These are phyloP conservation scores for Hawksworthiomyces lignivorus DNA, from an alignment of 2,329 filamentous ascomycete genomes.

Conservation along the genomic window DNA sequence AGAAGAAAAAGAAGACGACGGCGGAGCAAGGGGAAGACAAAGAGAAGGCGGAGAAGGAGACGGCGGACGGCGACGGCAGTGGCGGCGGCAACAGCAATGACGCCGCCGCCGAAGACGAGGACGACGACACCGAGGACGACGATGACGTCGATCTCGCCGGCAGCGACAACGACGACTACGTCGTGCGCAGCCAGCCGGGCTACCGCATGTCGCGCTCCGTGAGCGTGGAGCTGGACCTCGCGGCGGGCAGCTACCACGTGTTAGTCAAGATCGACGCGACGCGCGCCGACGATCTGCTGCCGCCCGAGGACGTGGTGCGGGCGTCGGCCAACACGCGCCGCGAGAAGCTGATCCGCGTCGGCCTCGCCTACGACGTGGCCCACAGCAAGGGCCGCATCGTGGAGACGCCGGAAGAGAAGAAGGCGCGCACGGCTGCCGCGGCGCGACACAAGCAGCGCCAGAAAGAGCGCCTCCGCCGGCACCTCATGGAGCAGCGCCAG, in stretches of 20 bases:
- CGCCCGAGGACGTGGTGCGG: constrained; percentile 51
- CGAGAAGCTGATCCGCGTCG: constrained; percentile 51
- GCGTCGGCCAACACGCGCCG: constrained; percentile 42
- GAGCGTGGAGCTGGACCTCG: constrained; percentile 50
- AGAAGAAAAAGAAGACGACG: no score
- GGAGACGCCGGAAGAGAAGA: constrained; percentile 40
- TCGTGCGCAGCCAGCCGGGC: constrained; percentile 51
- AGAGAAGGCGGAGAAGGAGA: constrained; percentile 29
- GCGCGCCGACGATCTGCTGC: constrained; percentile 33
- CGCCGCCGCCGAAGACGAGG: no score
- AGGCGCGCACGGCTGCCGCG: constrained; percentile 38
- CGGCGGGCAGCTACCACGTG: constrained; percentile 48
- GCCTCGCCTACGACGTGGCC: constrained; percentile 51
- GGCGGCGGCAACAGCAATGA: not conserved
- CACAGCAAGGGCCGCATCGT: constrained; percentile 50
- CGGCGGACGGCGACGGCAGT: not conserved
- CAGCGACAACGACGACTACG: no score
- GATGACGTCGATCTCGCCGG: constrained; percentile 29
- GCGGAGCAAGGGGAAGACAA: not conserved
- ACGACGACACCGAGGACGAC: not conserved
- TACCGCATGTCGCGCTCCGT: constrained; percentile 52
- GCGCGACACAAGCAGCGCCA: constrained; percentile 37
- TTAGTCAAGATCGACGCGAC: constrained; percentile 48
- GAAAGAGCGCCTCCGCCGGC: constrained; percentile 37
- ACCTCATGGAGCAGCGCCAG: constrained; percentile 30